Base-by-base conservation (phyloP, 371 early-diverging fungal species). In the Mucor velutinosus region DNA sequence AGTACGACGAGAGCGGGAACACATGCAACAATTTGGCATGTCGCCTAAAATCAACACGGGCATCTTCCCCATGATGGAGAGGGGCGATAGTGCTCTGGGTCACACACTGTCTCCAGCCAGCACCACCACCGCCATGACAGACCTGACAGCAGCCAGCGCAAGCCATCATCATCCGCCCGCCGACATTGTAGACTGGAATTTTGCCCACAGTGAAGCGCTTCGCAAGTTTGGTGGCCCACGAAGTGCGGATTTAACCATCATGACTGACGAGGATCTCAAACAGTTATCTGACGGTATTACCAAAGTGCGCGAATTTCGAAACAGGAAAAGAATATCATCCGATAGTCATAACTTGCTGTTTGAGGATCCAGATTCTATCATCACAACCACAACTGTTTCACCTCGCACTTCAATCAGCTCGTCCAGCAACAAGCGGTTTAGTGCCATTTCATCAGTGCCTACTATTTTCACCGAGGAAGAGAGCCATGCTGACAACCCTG, bases 121-220 rank as follows among this genome's bases (percentile, higher is more conserved):
- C 39, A 63, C 39, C 27, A 35, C n/a, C 1, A n/a, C 37, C 8
- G 8, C 35, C 21, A 53, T 53, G 7, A 27, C 51, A 7, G 7
- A 58, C 15, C 3, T 30, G 15, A n/a, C 64, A 19, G 12, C 25
- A 12, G 6, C 23, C 5, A 58, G 69, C 17, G 30, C 33, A 0
- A 7, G 37, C 10, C n/a, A 58, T 2, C 67, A 35, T 5, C n/a
- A 58, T 2, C 67, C 77, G 45, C 85, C 88, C 0, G 82, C 88
- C 0, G 83, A 83, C 23, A 76, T 88, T n/a, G 83, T 87, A 6
- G 94, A 94, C 70, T 94, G 93, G 93, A 85, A 81, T 23, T 92
- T 84, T 76, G 94, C 94, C 0, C 86, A 85, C 60, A 80, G 79
- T 45, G 94, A 94, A 65, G 90, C 88, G 3, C 82, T 84, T 7